Evolutionary conservation across 116 monocot species (phyloP), one percentile per base, ranked within the genome.

Genomic region (Trichopus zeylanicus): DNA sequence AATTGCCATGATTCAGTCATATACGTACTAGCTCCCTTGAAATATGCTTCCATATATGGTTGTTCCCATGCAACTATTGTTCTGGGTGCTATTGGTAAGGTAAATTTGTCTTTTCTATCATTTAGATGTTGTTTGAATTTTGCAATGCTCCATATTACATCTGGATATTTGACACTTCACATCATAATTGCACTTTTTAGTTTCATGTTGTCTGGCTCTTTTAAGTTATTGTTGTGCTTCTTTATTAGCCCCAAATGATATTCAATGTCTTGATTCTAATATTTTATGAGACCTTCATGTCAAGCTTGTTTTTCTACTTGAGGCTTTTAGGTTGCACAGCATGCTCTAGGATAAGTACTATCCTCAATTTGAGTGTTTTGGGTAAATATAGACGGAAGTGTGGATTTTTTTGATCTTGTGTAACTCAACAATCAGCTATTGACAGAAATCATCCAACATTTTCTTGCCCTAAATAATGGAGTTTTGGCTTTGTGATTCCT

Each of bases 41-140:
- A 66, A 61, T 97, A 87, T 87, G 97, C 91, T 34, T 87, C 80
- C 22, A 62, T 91, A 34, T 85, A 84, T 78, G 97, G 97, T 63
- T 97, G 97, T 80, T 97, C 91, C 49, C 87, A 97, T 75, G 67
- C 97, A 68, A 97, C 91, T 18, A 69, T 97, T 66, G 69, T 97
- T 57, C 85, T 97, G 38, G 97, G 97, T 55, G 97, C 97, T 58
- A 53, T 88, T 78, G 97, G 91, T 66, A 97, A 97, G 84, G 97
- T 97, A 82, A 38, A 61, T 25, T n/a, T n/a, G n/a, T n/a, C n/a
- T n/a, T n/a, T n/a, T n/a, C n/a, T n/a, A n/a, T n/a, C n/a, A n/a
- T n/a, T n/a, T n/a, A n/a, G n/a, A n/a, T n/a, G n/a, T n/a, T n/a
- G n/a, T n/a, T n/a, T n/a, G n/a, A n/a, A n/a, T n/a, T n/a, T n/a